Base-by-base conservation (phyloP, 2,329 filamentous ascomycete species). In the Fusarium sp. region DNA sequence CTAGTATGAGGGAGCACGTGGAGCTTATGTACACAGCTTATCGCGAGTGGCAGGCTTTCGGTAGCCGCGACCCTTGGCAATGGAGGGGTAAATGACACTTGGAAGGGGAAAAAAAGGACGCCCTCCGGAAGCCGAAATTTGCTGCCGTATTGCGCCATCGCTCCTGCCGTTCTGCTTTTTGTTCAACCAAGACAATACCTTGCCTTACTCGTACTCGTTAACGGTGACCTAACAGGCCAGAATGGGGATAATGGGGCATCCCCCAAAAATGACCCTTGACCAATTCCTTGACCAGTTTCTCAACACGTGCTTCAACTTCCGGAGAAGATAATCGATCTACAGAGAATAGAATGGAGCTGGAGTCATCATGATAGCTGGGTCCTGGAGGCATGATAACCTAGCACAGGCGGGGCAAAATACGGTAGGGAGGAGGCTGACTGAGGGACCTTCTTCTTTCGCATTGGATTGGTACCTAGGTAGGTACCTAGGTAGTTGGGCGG, bases 231-330 rank as follows among this genome's bases (percentile, higher is more conserved):
- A 29, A 29, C 27, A 9, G 27, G 27, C 27, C 9, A 29, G 11
- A 9, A 13, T 10, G 27, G 27, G 27, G 11, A 10, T 29, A 29
- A 29, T 29, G 58, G 42, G 53, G 55, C 42, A 29, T 31, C 53
- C 31, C 31, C 41, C 32, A 38, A 46, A 33, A 45, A 46, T 53
- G 33, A 54, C 39, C 57, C 61, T 49, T 51, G 65, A 56, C 68
- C 67, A 70, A 67, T 70, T 53, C 66, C 65, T 53, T 69, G 68
- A 69, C 63, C 66, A 66, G 60, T 66, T 69, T 59, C 48, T 59
- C 64, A 35, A 67, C 68, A 70, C 68, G 68, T 70, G 68, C 63
- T 53, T 36, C 49, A 31, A 45, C 36, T 48, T 53, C 52, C 46
- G 60, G 57, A 58, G 46, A 65, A 48, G 46, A 49, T 38, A 51